Base-by-base conservation (phyloP, 345 rosid species). In the Gossypium sturtianum region DNA sequence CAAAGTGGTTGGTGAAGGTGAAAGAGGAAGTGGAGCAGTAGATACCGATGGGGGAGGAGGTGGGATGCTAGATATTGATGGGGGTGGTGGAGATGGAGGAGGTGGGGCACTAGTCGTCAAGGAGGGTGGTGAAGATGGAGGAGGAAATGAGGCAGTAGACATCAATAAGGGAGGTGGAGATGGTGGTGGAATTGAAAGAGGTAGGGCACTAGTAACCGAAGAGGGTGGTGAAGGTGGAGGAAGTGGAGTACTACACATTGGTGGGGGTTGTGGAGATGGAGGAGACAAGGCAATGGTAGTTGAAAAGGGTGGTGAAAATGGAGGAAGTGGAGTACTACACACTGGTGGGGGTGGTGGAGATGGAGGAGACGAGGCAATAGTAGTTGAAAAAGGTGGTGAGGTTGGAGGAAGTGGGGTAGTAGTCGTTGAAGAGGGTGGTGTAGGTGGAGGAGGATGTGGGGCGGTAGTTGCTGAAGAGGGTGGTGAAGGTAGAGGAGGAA, bases 261-360 rank as follows among this genome's bases (percentile, higher is more conserved):
- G 80, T 86, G 41, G 41, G 9, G 86, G 86, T 17, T 88, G 23
- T 6, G 13, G 25, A 34, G 41, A 5, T 34, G 41, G 41, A 34
- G 41, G 41, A 34, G 41, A 34, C 7, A 0, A 5, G 41, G 7
- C 41, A 34, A 5, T 34, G 5, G 7, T 34, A 5, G 41, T 34
- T 5, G 7, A 34, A 34, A 5, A 34, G 7, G 41, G 7, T 34
- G 41, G 41, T 5, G 41, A 34, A 5, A 1, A 1, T 34, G 41
- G 7, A 34, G 7, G 90, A 0, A 82, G 86, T n/a, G 86, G 87
- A 0, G 85, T 62, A 60, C 81, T 82, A 47, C 29, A 23, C 56
- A 51, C 3, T 8, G 1, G 16, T 0, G 17, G 4, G 0, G 82
- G 82, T 7, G 84, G 84, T 0, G 74, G 70, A 2, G 71, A 17